Evolutionary conservation across 2,329 filamentous ascomycete species (phyloP).

Genomic region (Pleomassaria siparia): DNA sequence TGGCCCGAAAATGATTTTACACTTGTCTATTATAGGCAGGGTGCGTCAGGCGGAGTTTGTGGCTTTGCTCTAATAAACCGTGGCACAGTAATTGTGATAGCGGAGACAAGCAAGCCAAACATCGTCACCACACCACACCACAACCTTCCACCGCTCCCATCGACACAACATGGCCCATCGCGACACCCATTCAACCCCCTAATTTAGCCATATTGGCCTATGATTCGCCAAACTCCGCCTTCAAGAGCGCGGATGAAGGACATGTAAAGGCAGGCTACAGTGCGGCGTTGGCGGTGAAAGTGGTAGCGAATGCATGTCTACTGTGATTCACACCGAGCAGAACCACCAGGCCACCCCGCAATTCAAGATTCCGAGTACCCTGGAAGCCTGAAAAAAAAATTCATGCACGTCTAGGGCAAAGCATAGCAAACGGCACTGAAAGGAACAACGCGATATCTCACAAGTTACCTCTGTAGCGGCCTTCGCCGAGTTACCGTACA

Average conservation of each 20-base stretch:
- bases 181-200: constrained; percentile 8
- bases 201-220: constrained; percentile 12
- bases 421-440: constrained; percentile 25
- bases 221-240: constrained; percentile 13
- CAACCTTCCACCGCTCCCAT: constrained; percentile 11
- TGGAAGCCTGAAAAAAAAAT: not conserved
- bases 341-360: constrained; percentile 15
- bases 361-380: constrained; percentile 10
- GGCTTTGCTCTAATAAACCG: no score
- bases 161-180: constrained; percentile 9
- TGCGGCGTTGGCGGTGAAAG: constrained; percentile 28
- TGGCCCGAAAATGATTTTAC: no score
- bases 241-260: constrained; percentile 21
- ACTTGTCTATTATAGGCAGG: constrained; percentile 1
- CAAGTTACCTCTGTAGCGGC: constrained; percentile 13
- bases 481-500: constrained; percentile 4
- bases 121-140: constrained; percentile 15
- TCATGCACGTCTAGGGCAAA: constrained; percentile 24
- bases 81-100: no score
- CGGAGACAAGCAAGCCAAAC: no score
- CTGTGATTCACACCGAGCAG: constrained; percentile 19
- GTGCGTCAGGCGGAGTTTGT: constrained; percentile 19
- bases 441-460: constrained; percentile 13
- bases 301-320: constrained; percentile 21
- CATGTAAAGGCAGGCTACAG: constrained; percentile 23